phyloP scores from a whole-genome alignment of 768 basidiomycete genomes.

The Clathrus columnatus region DNA sequence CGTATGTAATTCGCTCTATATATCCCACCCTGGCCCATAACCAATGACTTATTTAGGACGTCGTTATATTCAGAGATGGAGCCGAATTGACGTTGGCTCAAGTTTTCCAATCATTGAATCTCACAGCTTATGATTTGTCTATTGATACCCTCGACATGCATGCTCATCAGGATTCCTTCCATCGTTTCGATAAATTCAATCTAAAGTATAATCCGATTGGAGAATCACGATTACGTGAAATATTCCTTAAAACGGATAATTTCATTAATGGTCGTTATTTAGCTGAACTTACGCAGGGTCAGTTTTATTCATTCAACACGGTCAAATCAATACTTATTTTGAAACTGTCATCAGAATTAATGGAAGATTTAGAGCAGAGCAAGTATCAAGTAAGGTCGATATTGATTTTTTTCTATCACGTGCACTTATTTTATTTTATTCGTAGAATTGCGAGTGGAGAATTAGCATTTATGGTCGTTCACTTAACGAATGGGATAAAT shows the following conservation, averaged over 20 bases:
- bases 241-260: slow-evolving; percentile 98
- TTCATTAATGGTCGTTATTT: slow-evolving; percentile 86
- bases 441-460: slow-evolving; percentile 91
- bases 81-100: slow-evolving; percentile 79
- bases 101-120: slow-evolving; percentile 92
- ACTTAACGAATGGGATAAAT: slow-evolving; percentile 89
- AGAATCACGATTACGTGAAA: slow-evolving; percentile 88
- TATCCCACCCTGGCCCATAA: neutral
- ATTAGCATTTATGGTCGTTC: slow-evolving; percentile 89
- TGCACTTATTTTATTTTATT: neutral
- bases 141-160: slow-evolving; percentile 99
- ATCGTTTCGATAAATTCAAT: slow-evolving; percentile 98
- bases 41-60: slow-evolving; percentile 51
- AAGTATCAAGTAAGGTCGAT: slow-evolving; percentile 76
- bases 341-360: slow-evolving; percentile 64
- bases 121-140: slow-evolving; percentile 95
- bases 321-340: neutral
- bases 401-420: neutral
- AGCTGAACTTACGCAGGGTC: slow-evolving; percentile 89
- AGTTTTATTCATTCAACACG: neutral
- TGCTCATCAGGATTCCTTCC: slow-evolving; percentile 95
- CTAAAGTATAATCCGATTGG: slow-evolving; percentile 96
- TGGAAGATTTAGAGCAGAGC: slow-evolving; percentile 95
- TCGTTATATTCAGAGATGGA: slow-evolving; percentile 93
- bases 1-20: slow-evolving; percentile 31